Evolutionary conservation across 345 rosid genomes (phyloP), one percentile per base, ranked within the genome.

Genomic region (Lepidium africanum): DNA sequence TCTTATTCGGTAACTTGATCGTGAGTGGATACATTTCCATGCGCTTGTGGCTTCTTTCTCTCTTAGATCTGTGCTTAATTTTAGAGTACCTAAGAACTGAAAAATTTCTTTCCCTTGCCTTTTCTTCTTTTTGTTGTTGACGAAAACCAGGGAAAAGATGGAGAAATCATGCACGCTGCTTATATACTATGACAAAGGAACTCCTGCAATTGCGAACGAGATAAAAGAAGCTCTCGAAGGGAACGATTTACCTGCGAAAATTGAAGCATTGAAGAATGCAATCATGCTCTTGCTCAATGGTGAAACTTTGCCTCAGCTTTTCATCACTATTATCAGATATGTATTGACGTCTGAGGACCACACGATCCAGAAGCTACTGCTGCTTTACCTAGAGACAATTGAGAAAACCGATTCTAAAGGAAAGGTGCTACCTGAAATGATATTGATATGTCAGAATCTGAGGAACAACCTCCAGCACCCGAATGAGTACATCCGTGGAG

Each of bases 381-480:
- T 93, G 47, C 71, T 90, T 16, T 93, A 90, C 76, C 81, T 93
- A 67, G 98, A 93, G 85, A 85, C 86, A 55, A 93, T 90, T 9
- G 98, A 88, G 67, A 90, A 88, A 80, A 85, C 86, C 14, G 97
- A 90, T 82, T 14, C 87, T 33, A 84, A 74, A 60, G 97, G 98
- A 9, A 82, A 78, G 70, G 88, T 88, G 65, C 69, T 93, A 19
- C 97, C 98, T 32, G 97, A 93, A 79, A 93, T 93, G 98, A 93
- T 93, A 56, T 75, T 93, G 76, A 88, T 93, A 43, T 93, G 97
- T 82, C 97, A 93, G 77, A 88, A 88, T 67, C 77, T 93, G 70
- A 78, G 90, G 79, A 93, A 93, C 85, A 88, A 93, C 79, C 98
- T 93, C 76, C 97, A 93, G 81, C 96, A 88, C 70, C 94, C 97